phyloP scores from a whole-genome alignment of 495 filamentous ascomycete species.

The Neurospora tetraspora region DNA sequence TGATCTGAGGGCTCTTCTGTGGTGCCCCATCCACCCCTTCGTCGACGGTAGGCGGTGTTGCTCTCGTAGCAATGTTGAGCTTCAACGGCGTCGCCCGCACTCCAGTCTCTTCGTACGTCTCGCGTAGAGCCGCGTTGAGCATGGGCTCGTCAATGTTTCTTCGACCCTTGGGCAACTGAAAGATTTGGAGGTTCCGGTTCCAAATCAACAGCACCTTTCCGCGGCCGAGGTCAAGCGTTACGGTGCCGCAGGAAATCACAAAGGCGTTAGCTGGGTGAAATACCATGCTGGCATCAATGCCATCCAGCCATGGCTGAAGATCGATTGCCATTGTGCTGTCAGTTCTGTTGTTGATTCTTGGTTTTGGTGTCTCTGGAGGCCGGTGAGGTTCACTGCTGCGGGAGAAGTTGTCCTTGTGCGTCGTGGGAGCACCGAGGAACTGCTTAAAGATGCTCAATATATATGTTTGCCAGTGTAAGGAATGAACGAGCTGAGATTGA shows the following conservation, averaged over 20 bases:
- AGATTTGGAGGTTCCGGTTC: constrained; percentile 34
- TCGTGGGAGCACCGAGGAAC: background rate
- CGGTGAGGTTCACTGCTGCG: background rate
- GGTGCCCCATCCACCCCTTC: background rate
- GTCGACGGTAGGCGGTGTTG: constrained; percentile 11
- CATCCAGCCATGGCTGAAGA: constrained; percentile 9
- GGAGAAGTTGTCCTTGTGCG: background rate
- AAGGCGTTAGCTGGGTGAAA: constrained; percentile 28
- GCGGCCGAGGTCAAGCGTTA: constrained; percentile 28
- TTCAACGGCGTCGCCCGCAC: constrained; percentile 24
- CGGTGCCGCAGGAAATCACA: constrained; percentile 35
- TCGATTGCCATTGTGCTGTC: background rate
- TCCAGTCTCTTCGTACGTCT: constrained; percentile 38
- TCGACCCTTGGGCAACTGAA: constrained; percentile 37
- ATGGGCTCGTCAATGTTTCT: constrained; percentile 35
- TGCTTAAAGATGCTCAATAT: background rate
- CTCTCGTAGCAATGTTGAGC: constrained; percentile 28
- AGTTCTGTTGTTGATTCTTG: background rate
- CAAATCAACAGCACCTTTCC: constrained; percentile 29
- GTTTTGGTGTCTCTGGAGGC: background rate
- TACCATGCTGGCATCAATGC: constrained; percentile 19
- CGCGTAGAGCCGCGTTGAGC: constrained; percentile 31
- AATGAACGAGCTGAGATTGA: background rate
- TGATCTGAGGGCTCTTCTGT: constrained; percentile 15
- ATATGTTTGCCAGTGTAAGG: background rate